These are phyloP conservation scores for Fusarium pseudonygamai DNA, from an alignment of 2,329 filamentous ascomycete genomes.

Conservation along the genomic window DNA sequence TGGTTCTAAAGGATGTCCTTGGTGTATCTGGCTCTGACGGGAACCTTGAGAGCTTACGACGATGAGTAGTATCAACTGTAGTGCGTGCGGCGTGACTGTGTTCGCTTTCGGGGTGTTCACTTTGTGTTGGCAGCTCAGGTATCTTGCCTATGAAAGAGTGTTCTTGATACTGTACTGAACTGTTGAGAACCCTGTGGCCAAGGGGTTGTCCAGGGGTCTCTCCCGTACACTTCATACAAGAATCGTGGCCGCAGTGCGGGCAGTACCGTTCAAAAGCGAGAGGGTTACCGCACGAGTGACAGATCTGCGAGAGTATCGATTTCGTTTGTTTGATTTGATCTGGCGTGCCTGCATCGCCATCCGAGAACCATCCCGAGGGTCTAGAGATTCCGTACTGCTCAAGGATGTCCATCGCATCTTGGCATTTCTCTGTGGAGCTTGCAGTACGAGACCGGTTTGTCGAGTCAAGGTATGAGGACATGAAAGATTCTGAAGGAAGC, in stretches of 20 bases:
- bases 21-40: slow-evolving; percentile 18
- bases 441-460: slow-evolving; percentile 40
- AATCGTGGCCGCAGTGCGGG: slow-evolving; percentile 59
- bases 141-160: slow-evolving; percentile 3
- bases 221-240: slow-evolving; percentile 58
- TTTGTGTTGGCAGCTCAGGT: background rate
- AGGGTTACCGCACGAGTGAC: slow-evolving; percentile 60
- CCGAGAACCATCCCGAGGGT: slow-evolving; percentile 58
- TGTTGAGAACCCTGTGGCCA: background rate
- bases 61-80: slow-evolving; percentile 2
- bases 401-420: slow-evolving; percentile 59
- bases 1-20: slow-evolving; percentile 5
- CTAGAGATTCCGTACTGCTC: slow-evolving; percentile 56
- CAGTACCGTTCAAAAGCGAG: slow-evolving; percentile 54
- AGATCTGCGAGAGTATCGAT: slow-evolving; percentile 50
- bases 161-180: slow-evolving; percentile 1
- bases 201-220: slow-evolving; percentile 42
- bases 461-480: slow-evolving; percentile 7
- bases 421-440: slow-evolving; percentile 49
- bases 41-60: slow-evolving; percentile 13
- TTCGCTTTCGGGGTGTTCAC: background rate
- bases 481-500: background rate
- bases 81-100: background rate
- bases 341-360: slow-evolving; percentile 43
- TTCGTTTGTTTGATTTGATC: slow-evolving; percentile 9